Percentiles rank a stretch among this genome's conserved stretches.
phyloP scores from a whole-genome alignment of 108 stramenopile genomes.

The Discostella pseudostelligera region DNA sequence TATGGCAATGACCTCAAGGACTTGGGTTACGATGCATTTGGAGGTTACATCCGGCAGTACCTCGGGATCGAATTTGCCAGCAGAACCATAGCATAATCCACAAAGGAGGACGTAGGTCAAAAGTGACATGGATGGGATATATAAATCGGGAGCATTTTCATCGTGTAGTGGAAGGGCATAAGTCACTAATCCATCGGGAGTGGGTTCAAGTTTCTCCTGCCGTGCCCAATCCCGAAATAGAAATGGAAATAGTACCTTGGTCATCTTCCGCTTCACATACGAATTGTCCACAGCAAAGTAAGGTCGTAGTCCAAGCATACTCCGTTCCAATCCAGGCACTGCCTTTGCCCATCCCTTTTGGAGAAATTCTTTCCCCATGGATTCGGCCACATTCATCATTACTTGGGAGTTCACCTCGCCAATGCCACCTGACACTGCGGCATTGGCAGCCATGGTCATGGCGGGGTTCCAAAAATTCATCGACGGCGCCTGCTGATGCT shows the following conservation, averaged over 20 bases:
- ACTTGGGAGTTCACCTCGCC: constrained; percentile 39
- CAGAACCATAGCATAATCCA: constrained; percentile 88
- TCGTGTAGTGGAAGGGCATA: constrained; percentile 86
- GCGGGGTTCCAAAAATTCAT: constrained; percentile 62
- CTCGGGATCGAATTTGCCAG: constrained; percentile 88
- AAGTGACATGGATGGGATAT: constrained; percentile 94
- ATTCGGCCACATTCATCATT: constrained; percentile 56
- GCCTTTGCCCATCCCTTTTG: constrained; percentile 50
- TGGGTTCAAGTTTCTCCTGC: constrained; percentile 42
- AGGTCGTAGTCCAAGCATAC: constrained; percentile 68
- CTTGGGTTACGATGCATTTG: constrained; percentile 86
- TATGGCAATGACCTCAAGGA: constrained; percentile 87
- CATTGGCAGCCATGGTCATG: constrained; percentile 51
- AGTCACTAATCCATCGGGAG: constrained; percentile 15
- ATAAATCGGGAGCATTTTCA: constrained; percentile 96
- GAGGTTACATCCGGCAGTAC: constrained; percentile 87
- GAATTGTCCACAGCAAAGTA: constrained; percentile 97
- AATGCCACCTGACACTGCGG: constrained; percentile 33
- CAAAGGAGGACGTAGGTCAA: constrained; percentile 94
- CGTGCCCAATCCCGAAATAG: constrained; percentile 80
- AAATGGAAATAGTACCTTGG: constrained; percentile 86
- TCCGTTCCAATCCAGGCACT: constrained; percentile 77
- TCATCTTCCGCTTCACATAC: constrained; percentile 92
- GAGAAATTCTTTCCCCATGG: constrained; percentile 57
- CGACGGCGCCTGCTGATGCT: constrained; percentile 24